phyloP scores from a whole-genome alignment of 768 basidiomycete genomes.

The Mycena rebaudengoi region DNA sequence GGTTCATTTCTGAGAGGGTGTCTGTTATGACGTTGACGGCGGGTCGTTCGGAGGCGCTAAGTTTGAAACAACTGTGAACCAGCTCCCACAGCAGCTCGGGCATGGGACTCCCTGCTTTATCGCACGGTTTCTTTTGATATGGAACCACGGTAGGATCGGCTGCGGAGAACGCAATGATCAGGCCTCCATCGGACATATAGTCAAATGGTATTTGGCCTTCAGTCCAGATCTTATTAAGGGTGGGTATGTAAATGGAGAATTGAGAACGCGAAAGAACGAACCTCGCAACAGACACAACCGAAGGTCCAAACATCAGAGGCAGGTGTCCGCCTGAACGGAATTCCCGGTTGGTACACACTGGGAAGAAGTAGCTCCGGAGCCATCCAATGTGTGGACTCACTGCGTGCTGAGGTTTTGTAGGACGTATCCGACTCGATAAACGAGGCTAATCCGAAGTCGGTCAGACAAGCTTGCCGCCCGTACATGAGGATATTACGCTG shows the following conservation, averaged over 20 bases:
- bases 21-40: neutral
- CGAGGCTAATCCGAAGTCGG: slow-evolving; percentile 28
- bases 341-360: neutral
- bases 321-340: neutral
- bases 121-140: neutral
- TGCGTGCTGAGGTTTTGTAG: neutral
- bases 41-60: neutral
- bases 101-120: neutral
- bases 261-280: too few relatives aligned
- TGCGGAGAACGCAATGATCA: neutral
- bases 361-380: neutral
- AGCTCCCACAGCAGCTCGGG: slow-evolving; percentile 1
- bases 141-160: neutral
- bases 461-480: slow-evolving; percentile 13
- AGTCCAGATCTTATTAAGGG: slow-evolving; percentile 6
- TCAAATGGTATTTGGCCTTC: neutral
- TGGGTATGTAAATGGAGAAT: too few relatives aligned
- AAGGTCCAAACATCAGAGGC: slow-evolving; percentile 9
- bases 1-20: too few relatives aligned
- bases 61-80: neutral
- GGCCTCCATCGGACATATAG: neutral
- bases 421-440: slow-evolving; percentile 19
- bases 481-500: slow-evolving; percentile 29
- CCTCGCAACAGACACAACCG: too few relatives aligned
- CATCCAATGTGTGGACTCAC: slow-evolving; percentile 4